Percentiles rank a stretch among this genome's conserved stretches.
Evolutionary conservation across 495 filamentous ascomycete genomes (phyloP).

Genomic region (Xylaria palmicola): DNA sequence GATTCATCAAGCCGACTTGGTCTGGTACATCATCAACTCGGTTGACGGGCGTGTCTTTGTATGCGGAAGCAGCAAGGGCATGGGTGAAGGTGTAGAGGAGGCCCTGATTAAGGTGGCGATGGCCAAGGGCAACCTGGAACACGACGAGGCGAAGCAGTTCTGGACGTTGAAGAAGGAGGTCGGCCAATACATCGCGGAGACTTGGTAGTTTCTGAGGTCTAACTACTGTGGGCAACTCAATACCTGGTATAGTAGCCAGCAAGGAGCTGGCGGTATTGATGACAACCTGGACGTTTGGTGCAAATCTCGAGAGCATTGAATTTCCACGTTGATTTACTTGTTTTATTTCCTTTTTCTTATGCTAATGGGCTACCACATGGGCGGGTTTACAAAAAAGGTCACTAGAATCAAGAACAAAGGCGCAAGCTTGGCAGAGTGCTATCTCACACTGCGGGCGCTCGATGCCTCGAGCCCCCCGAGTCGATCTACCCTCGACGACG

Average conservation of each 20-base stretch:
- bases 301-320: neutral
- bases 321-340: neutral
- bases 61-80: conserved; percentile 89
- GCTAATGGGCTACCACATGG: neutral
- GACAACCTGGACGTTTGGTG: neutral
- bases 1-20: conserved; percentile 81
- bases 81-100: conserved; percentile 93
- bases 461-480: neutral
- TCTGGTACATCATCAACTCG: conserved; percentile 94
- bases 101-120: conserved; percentile 79
- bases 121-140: conserved; percentile 72
- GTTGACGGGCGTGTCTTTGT: conserved; percentile 94
- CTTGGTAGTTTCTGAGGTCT: conserved; percentile 42
- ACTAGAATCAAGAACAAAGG: neutral
- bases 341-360: too few species aligned
- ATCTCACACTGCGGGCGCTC: neutral
- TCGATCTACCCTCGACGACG: neutral
- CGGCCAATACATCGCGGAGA: conserved; percentile 86
- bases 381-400: neutral
- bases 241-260: neutral
- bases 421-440: conserved; percentile 2
- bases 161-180: conserved; percentile 81
- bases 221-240: neutral
- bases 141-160: conserved; percentile 70
- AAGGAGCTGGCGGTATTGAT: neutral